Base-by-base conservation (phyloP, 1,284 basidiomycete species). In the Puccinia brachypodii region DNA sequence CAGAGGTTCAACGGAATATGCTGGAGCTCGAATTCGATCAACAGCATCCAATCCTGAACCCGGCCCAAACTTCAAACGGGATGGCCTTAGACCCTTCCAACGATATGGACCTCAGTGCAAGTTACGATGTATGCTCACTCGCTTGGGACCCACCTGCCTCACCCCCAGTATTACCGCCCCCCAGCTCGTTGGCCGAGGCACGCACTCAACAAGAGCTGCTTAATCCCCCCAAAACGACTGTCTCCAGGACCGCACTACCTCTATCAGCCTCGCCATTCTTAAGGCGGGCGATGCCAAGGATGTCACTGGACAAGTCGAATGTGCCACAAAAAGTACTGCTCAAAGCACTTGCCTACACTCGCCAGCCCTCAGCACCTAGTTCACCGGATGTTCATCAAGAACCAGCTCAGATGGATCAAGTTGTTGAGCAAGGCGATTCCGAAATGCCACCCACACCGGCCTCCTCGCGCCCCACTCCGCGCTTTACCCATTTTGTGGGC, bases 291-390 rank as follows among this genome's bases (percentile, higher is more conserved):
- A 40, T 69, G 36, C 76, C 76, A 11, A 53, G 62, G 66, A 69
- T 40, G 44, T 69, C 76, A 38, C 62, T 69, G 38, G 58, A 68
- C 22, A 64, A 56, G 36, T 64, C 62, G 9, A 78, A 56, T 38
- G 76, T 68, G 36, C 50, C 76, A 16, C 76, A 78, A 78, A 78
- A 78, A 36, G 64, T 64, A 38, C 76, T 78, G 38, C 76, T 78
- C 62, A 68, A 66, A 40, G 76, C 76, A 16, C 76, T 78, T n/a
- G 76, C 76, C n/a, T 64, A 78, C 50, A 75, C 53, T 38, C 73
- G 56, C 40, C 73, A 40, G 33, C 50, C 56, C 14, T 40, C 53
- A 56, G 38, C 56, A 22, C 56, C 73, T 16, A 75, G 36, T 36
- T 75, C 73, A 19, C 64, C 76, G 44, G 64, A 38, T 56, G 40